Base-by-base conservation (phyloP, 164 flowering plant genomes). In the Tetrastigma voinierianum region DNA sequence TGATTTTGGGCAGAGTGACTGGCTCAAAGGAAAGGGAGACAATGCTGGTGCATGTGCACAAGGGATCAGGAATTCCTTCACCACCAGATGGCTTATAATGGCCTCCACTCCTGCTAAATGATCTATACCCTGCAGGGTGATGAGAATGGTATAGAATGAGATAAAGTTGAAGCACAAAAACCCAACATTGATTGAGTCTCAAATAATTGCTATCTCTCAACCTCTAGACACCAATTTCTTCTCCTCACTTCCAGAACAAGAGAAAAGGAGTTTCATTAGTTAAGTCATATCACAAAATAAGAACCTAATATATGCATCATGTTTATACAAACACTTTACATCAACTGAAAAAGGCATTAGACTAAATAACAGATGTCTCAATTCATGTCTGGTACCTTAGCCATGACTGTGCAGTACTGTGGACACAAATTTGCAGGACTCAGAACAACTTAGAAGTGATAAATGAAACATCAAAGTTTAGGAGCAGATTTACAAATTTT, bases 31-130 rank as follows among this genome's bases (percentile, higher is more conserved):
- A 66, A 82, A 56, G 47, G 93, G 84, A 51, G 68, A 70, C 62
- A 88, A 55, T 40, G 97, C 97, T 68, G 96, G 97, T 55, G 97
- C 90, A 82, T 91, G 97, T n/a, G 97, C 97, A 72, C 97, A 89
- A 62, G 97, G 97, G 64, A 91, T 88, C 59, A 78, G 84, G 51
- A 88, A 89, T 66, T 89, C 87, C 81, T 81, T 80, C 66, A 91
- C 97, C 61, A 91, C 93, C 61, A 88, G 69, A 79, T 92, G 97
- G 71, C 97, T 92, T 61, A 92, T 91, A 51, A 91, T 68, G 49
- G 96, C 96, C 74, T 91, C 97, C 23, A 88, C 92, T 62, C 97
- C 96, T 10, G 96, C 96, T 76, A 90, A 71, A 69, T 79, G 56
- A 77, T 91, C 97, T 65, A 91, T 69, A 46, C 96, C 97, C 97